phyloP scores from a whole-genome alignment of 495 filamentous ascomycete species.

The Penicillium turbatum region DNA sequence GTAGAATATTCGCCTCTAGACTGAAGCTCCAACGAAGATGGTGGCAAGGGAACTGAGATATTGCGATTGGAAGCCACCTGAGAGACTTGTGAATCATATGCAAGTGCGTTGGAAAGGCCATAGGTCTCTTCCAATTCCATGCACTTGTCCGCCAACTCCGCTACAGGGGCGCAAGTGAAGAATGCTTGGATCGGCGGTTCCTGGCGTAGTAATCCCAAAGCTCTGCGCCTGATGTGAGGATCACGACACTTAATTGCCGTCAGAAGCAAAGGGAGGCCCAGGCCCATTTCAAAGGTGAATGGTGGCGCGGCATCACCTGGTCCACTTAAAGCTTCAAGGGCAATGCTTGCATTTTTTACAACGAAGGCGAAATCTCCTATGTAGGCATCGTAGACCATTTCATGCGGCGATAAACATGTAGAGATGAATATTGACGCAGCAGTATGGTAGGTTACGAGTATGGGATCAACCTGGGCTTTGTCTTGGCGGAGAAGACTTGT shows the following conservation, averaged over 20 bases:
- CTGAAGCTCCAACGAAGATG: background rate
- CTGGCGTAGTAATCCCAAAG: slow-evolving; percentile 24
- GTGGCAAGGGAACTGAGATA: too few relatives aligned
- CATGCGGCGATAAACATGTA: slow-evolving; percentile 11
- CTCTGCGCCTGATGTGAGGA: slow-evolving; percentile 23
- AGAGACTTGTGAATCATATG: too few relatives aligned
- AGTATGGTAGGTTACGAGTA: slow-evolving; percentile 12
- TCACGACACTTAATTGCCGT: slow-evolving; percentile 33
- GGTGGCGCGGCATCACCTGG: slow-evolving; percentile 26
- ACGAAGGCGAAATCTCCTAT: slow-evolving; percentile 28
- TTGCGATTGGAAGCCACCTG: too few relatives aligned
- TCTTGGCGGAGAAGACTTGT: background rate
- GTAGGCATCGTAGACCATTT: slow-evolving; percentile 22
- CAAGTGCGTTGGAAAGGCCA: background rate
- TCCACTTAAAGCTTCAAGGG: slow-evolving; percentile 12
- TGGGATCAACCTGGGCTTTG: slow-evolving; percentile 2
- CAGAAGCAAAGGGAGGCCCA: slow-evolving; percentile 35
- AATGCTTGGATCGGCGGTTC: slow-evolving; percentile 32
- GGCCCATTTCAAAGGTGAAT: slow-evolving; percentile 36
- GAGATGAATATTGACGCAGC: slow-evolving; percentile 13
- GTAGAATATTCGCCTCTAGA: background rate
- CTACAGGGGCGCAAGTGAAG: slow-evolving; percentile 17
- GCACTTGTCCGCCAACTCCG: slow-evolving; percentile 15
- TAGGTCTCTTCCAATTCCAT: slow-evolving; percentile 31
- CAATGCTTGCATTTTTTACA: slow-evolving; percentile 24